Conservation (phyloP, 2,329 filamentous ascomycete genomes). For the Hirsutella minnesotensis region DNA sequence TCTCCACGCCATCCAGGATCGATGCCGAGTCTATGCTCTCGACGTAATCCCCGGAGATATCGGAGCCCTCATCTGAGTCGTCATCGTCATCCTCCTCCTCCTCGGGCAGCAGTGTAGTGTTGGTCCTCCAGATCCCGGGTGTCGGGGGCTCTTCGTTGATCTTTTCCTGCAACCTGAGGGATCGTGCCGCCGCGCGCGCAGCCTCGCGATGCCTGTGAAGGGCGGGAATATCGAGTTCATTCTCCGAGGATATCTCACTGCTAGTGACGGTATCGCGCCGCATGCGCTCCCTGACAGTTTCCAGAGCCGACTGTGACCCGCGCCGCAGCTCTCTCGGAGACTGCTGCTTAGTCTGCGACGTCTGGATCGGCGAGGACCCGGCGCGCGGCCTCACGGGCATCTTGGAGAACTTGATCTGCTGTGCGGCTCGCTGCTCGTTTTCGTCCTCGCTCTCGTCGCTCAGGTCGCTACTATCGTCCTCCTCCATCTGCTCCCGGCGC, state of each 20-base stretch:
- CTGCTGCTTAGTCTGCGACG: constrained; percentile 47
- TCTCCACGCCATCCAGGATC: constrained; percentile 53
- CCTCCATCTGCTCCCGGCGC: constrained; percentile 63
- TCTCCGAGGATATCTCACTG: constrained; percentile 74
- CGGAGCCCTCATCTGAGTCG: constrained; percentile 49
- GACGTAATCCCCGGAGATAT: constrained; percentile 53
- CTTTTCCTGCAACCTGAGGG: constrained; percentile 23
- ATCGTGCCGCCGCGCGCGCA: constrained; percentile 40
- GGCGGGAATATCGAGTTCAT: constrained; percentile 58
- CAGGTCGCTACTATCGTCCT: constrained; percentile 75
- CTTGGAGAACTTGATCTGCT: constrained; percentile 92
- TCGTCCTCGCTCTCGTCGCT: constrained; percentile 80
- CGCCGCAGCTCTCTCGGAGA: constrained; percentile 42
- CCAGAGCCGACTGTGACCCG: constrained; percentile 60
- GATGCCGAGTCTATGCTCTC: constrained; percentile 61
- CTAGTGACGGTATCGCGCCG: constrained; percentile 69
- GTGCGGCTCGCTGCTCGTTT: constrained; percentile 60
- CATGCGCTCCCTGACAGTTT: constrained; percentile 56
- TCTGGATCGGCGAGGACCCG: constrained; percentile 76
- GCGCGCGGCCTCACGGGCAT: constrained; percentile 82
- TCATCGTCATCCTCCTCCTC: constrained; percentile 40
- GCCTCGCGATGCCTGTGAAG: constrained; percentile 54
- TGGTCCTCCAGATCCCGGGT: constrained; percentile 28
- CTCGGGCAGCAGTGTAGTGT: constrained; percentile 41
- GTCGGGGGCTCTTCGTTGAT: constrained; percentile 24